Conservation (phyloP, 345 rosid genomes). For the Isatis tinctoria region DNA sequence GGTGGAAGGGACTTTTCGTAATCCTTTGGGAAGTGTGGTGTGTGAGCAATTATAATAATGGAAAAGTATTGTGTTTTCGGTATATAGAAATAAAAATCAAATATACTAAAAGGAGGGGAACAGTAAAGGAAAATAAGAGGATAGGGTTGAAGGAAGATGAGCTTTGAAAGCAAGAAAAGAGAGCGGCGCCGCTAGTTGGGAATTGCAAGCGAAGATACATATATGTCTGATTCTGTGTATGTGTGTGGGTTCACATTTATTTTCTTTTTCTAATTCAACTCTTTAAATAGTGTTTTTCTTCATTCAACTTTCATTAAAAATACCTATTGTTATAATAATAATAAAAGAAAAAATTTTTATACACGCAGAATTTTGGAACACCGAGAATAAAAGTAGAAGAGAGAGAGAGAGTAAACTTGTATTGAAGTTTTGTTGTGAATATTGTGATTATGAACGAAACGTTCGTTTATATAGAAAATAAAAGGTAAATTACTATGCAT, state of each 20-base stretch:
- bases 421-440: no score
- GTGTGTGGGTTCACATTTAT: background rate
- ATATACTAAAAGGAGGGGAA: background rate
- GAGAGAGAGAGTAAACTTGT: no score
- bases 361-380: no score
- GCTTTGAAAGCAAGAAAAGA: slow-evolving; percentile 53
- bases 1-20: background rate
- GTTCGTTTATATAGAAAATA: no score
- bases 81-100: background rate
- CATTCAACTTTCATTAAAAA: no score
- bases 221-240: slow-evolving; percentile 12
- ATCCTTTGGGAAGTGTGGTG: slow-evolving; percentile 3
- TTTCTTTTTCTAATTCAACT: background rate
- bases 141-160: slow-evolving; percentile 33
- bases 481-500: no score
- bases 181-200: slow-evolving; percentile 51
- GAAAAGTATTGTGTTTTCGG: slow-evolving; percentile 6
- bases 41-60: background rate
- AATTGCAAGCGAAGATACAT: slow-evolving; percentile 10
- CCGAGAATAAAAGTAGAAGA: no score
- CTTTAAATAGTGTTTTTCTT: no score
- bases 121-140: background rate
- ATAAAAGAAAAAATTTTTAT: no score
- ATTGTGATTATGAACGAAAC: no score
- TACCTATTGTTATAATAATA: no score